Evolutionary conservation across 257 asterid genomes (phyloP).

Genomic region (Penstemon eatonii): DNA sequence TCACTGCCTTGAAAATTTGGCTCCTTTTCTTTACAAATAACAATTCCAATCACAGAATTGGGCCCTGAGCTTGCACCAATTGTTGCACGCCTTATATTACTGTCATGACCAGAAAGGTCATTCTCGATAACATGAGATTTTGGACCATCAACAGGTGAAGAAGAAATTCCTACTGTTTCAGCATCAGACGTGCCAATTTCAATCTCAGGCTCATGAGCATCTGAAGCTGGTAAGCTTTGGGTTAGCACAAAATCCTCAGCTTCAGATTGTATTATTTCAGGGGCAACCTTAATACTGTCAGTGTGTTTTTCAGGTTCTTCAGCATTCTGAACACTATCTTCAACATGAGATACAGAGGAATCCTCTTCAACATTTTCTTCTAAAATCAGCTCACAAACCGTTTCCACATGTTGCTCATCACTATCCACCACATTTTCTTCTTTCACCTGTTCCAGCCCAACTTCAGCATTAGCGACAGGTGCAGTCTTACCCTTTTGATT

Average conservation of each 20-base stretch:
- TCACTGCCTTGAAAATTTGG: constrained; percentile 24
- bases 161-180: constrained; percentile 25
- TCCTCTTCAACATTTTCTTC: constrained; percentile 30
- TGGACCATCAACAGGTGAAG: constrained; percentile 25
- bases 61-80: constrained; percentile 30
- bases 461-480: constrained; percentile 22
- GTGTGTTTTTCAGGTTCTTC: constrained; percentile 29
- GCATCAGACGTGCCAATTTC: constrained; percentile 30
- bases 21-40: constrained; percentile 27
- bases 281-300: constrained; percentile 24
- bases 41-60: constrained; percentile 15
- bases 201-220: constrained; percentile 23
- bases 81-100: not conserved
- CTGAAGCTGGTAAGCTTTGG: constrained; percentile 29
- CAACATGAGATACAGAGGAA: constrained; percentile 22
- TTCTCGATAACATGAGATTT: constrained; percentile 29
- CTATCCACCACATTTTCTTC: constrained; percentile 23
- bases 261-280: constrained; percentile 26
- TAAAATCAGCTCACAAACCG: constrained; percentile 25
- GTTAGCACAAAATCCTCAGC: constrained; percentile 30
- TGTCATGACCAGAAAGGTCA: constrained; percentile 23
- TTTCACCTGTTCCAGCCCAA: constrained; percentile 24
- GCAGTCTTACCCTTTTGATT: constrained; percentile 27
- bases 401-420: constrained; percentile 27
- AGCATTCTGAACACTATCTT: constrained; percentile 27